phyloP scores from a whole-genome alignment of 2,329 filamentous ascomycete genomes.

The Pseudogymnoascus sp. region DNA sequence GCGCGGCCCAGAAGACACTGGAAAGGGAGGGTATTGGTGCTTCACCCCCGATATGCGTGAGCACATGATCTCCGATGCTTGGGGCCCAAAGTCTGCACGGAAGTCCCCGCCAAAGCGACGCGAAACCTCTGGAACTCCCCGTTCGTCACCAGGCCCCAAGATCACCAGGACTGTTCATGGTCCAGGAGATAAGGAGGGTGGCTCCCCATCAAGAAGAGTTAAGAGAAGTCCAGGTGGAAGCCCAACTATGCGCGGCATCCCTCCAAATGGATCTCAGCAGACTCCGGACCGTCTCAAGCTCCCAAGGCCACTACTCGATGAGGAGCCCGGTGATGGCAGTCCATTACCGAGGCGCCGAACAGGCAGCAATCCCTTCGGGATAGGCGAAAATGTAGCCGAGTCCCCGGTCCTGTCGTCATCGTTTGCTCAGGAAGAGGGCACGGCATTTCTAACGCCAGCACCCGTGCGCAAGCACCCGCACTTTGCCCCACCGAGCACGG shows the following conservation, averaged over 20 bases:
- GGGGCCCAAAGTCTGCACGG: slow-evolving; percentile 21
- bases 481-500: slow-evolving; percentile 71
- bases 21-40: slow-evolving; percentile 99
- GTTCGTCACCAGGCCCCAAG: neutral
- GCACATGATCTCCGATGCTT: slow-evolving; percentile 72
- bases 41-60: slow-evolving; percentile 77
- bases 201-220: slow-evolving; percentile 47
- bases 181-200: slow-evolving; percentile 34
- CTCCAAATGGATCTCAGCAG: slow-evolving; percentile 38
- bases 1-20: slow-evolving; percentile 85
- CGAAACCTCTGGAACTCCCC: neutral
- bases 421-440: slow-evolving; percentile 52
- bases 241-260: slow-evolving; percentile 46
- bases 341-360: slow-evolving; percentile 50
- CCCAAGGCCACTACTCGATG: slow-evolving; percentile 19
- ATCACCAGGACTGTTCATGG: slow-evolving; percentile 35
- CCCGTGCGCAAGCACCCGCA: slow-evolving; percentile 66
- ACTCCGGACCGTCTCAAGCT: slow-evolving; percentile 50
- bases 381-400: slow-evolving; percentile 45
- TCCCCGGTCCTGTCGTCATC: slow-evolving; percentile 53
- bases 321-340: slow-evolving; percentile 44
- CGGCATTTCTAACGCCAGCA: slow-evolving; percentile 63
- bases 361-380: slow-evolving; percentile 37
- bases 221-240: slow-evolving; percentile 48
- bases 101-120: slow-evolving; percentile 3